Evolutionary conservation across 1,284 basidiomycete species (phyloP).

Genomic region (Ceratobasidium theobromae): DNA sequence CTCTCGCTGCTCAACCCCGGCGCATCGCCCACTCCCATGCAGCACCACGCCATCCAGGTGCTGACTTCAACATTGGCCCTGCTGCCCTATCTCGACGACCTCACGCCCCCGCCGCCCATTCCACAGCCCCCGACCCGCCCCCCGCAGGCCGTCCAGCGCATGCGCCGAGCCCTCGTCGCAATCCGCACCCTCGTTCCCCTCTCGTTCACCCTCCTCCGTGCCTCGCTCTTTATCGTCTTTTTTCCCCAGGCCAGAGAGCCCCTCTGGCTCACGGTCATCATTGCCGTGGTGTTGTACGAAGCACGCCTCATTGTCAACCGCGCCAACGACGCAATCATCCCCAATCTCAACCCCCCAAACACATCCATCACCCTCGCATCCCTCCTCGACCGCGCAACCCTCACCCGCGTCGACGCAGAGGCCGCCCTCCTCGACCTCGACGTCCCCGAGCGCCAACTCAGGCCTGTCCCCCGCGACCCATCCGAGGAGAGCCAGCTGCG

Average conservation of each 20-base stretch:
- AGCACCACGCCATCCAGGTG: slow-evolving; percentile 66
- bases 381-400: slow-evolving; percentile 57
- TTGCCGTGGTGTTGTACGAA: slow-evolving; percentile 73
- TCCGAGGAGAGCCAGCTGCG: slow-evolving; percentile 46
- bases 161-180: slow-evolving; percentile 31
- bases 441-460: slow-evolving; percentile 37
- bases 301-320: slow-evolving; percentile 49
- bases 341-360: slow-evolving; percentile 7
- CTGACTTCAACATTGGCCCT: slow-evolving; percentile 70
- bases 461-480: slow-evolving; percentile 30
- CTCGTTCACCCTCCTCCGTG: slow-evolving; percentile 66
- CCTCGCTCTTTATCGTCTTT: slow-evolving; percentile 71
- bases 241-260: slow-evolving; percentile 75
- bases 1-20: slow-evolving; percentile 55
- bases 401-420: slow-evolving; percentile 59
- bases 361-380: slow-evolving; percentile 31
- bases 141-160: slow-evolving; percentile 23
- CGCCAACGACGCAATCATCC: slow-evolving; percentile 35
- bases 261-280: slow-evolving; percentile 63
- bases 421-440: slow-evolving; percentile 50
- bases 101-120: slow-evolving; percentile 54
- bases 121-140: slow-evolving; percentile 49
- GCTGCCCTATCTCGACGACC: slow-evolving; percentile 45
- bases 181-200: slow-evolving; percentile 54
- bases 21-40: slow-evolving; percentile 57